Conservation (phyloP, 768 basidiomycete species). For the Podaxis sp. region DNA sequence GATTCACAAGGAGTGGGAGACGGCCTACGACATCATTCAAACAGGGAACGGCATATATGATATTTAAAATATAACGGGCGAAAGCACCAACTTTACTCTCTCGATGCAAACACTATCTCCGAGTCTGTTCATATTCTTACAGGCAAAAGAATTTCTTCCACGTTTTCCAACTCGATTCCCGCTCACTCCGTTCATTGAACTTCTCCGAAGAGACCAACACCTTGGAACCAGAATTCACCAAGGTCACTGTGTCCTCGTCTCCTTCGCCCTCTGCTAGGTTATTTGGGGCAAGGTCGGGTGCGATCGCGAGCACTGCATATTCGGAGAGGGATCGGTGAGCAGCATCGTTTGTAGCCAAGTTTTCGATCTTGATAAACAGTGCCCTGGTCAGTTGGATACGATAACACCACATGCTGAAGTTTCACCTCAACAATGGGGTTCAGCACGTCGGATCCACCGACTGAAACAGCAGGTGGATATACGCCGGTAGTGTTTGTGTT, state of each 20-base stretch:
- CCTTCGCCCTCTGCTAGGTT: neutral
- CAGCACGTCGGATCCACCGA: slow-evolving; percentile 47
- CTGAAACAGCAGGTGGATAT: slow-evolving; percentile 35
- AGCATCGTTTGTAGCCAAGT: slow-evolving; percentile 37
- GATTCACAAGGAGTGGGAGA: no score
- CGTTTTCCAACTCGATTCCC: neutral
- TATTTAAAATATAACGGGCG: no score
- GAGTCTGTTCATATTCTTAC: neutral
- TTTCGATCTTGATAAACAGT: slow-evolving; percentile 27
- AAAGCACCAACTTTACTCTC: no score
- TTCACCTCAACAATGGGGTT: slow-evolving; percentile 42
- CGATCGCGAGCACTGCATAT: slow-evolving; percentile 37
- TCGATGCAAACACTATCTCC: no score
- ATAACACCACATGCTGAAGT: neutral
- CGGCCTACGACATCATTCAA: no score
- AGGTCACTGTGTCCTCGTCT: slow-evolving; percentile 21
- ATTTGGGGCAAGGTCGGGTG: slow-evolving; percentile 33
- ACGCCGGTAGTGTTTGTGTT: slow-evolving; percentile 32
- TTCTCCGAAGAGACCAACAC: slow-evolving; percentile 9
- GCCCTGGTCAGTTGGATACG: neutral
- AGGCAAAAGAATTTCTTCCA: neutral
- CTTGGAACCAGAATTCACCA: slow-evolving; percentile 10
- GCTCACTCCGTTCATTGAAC: neutral
- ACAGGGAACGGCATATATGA: no score
- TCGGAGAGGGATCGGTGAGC: slow-evolving; percentile 32